Base-by-base conservation (phyloP, 2,329 filamentous ascomycete species). In the Fusarium verrucosum region DNA sequence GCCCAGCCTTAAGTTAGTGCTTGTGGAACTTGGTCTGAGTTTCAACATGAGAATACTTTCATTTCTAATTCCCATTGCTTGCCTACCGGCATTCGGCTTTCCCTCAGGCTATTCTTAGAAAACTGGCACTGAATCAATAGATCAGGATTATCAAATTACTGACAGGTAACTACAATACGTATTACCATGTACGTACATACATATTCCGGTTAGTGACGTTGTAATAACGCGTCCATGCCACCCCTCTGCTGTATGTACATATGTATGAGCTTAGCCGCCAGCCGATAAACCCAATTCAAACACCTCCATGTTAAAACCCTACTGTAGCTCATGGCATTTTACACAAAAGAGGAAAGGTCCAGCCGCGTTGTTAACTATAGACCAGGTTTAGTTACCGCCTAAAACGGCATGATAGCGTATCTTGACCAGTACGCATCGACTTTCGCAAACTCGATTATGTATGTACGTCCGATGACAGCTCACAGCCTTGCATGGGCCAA, bases 401-500 rank as follows among this genome's bases (percentile, higher is more conserved):
- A 63, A 66, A 60, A 33, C 52, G 56, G 68, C 33, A 66, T 35
- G 45, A 44, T 47, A 47, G 40, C 58, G 51, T 44, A 37, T 25
- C 16, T 42, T 30, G 19, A 25, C 36, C 33, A 51, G 26, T 36
- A 41, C 26, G 22, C 43, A 32, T 28, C 51, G 25, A 22, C 30
- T 46, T 35, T 37, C 42, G 35, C 26, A 30, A 49, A 36, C 44
- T 36, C 28, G 42, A 38, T 33, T 51, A 30, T 56, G 50, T 28
- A 22, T 26, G 50, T 51, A 30, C 60, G 50, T 28, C 26, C 32
- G 50, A 63, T 43, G 51, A 51, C 42, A 47, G 41, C 35, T 37
- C 25, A 50, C 47, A 70, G 66, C 61, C 60, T 68, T 55, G 56
- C 54, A 61, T 68, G 50, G n/a, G 62, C 50, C 37, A 61, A 61